phyloP scores from a whole-genome alignment of 805 yeast species.

The Yarrowia deformans region DNA sequence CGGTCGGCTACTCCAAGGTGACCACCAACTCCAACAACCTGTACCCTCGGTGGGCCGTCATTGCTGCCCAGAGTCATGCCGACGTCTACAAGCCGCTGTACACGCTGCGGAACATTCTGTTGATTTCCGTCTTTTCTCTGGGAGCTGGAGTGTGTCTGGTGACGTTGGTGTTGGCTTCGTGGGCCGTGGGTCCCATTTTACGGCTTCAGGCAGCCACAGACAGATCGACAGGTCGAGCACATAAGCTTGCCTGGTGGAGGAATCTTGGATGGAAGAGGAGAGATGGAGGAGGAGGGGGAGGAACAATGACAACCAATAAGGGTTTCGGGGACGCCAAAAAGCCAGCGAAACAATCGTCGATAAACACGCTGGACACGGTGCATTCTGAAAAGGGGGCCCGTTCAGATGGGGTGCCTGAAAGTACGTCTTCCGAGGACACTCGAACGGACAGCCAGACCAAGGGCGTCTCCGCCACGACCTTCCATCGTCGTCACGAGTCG shows the following conservation, averaged over 20 bases:
- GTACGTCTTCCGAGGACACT: slow-evolving; percentile 28
- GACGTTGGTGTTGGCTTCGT: slow-evolving; percentile 75
- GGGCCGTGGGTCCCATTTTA: slow-evolving; percentile 84
- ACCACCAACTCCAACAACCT: neutral
- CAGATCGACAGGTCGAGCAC: slow-evolving; percentile 54
- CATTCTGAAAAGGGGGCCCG: slow-evolving; percentile 15
- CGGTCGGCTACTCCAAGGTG: slow-evolving; percentile 18
- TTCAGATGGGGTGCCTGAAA: slow-evolving; percentile 16
- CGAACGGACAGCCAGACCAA: slow-evolving; percentile 7
- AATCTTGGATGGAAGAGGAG: slow-evolving; percentile 1
- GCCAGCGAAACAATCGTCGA: neutral
- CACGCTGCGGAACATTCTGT: slow-evolving; percentile 68
- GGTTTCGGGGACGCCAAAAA: neutral
- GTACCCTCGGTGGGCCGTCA: slow-evolving; percentile 68
- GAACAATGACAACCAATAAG: neutral
- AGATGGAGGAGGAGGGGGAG: neutral
- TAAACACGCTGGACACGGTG: slow-evolving; percentile 4
- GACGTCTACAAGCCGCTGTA: slow-evolving; percentile 69
- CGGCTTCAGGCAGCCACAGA: slow-evolving; percentile 85
- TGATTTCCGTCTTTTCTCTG: slow-evolving; percentile 68
- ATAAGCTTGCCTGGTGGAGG: slow-evolving; percentile 23
- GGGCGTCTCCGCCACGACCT: neutral
- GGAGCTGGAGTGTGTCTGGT: slow-evolving; percentile 79
- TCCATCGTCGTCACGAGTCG: slow-evolving; percentile 9
- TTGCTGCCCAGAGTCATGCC: slow-evolving; percentile 67